Evolutionary conservation across 352 stramenopile genomes (phyloP).

Genomic region (Phytophthora meadii): DNA sequence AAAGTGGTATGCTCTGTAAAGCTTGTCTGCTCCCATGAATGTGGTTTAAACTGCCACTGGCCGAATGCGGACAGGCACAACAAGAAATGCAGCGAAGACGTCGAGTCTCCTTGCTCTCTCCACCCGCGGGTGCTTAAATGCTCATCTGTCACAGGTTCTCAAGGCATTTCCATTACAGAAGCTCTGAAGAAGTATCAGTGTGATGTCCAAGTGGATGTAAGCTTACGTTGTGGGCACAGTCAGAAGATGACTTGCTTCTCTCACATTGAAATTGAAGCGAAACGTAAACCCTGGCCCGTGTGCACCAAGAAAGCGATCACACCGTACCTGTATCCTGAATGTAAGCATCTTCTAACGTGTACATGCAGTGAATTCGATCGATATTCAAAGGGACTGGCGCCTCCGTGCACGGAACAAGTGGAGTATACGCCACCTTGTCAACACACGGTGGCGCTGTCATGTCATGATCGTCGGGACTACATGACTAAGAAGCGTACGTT

Average conservation of each 20-base stretch:
- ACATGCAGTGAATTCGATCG: constrained; percentile 72
- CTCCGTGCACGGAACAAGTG: constrained; percentile 58
- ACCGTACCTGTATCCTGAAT: constrained; percentile 75
- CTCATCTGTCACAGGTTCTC: constrained; percentile 46
- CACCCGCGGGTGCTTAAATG: constrained; percentile 67
- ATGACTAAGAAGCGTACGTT: constrained; percentile 35
- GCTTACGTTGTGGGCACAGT: constrained; percentile 70
- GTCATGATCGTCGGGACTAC: constrained; percentile 59
- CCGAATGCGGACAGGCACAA: constrained; percentile 67
- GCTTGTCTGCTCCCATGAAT: constrained; percentile 75
- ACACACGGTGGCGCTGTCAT: constrained; percentile 68
- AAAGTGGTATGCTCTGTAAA: constrained; percentile 61
- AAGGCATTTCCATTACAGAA: constrained; percentile 32
- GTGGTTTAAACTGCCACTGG: constrained; percentile 77
- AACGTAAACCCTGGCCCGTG: constrained; percentile 42
- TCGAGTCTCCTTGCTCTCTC: constrained; percentile 71
- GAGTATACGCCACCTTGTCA: constrained; percentile 72
- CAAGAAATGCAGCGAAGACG: constrained; percentile 49
- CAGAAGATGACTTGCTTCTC: constrained; percentile 58
- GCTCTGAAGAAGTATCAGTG: constrained; percentile 70
- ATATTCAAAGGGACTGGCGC: constrained; percentile 46
- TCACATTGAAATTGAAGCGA: constrained; percentile 50
- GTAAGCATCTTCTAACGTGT: constrained; percentile 71
- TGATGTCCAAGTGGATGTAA: constrained; percentile 55
- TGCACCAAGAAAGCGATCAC: constrained; percentile 67